A percentile compares a stretch with the other conserved stretches of the same genome.
These are phyloP conservation scores for Quercus alba DNA, from an alignment of 306 rosid species.

Conservation along the genomic window DNA sequence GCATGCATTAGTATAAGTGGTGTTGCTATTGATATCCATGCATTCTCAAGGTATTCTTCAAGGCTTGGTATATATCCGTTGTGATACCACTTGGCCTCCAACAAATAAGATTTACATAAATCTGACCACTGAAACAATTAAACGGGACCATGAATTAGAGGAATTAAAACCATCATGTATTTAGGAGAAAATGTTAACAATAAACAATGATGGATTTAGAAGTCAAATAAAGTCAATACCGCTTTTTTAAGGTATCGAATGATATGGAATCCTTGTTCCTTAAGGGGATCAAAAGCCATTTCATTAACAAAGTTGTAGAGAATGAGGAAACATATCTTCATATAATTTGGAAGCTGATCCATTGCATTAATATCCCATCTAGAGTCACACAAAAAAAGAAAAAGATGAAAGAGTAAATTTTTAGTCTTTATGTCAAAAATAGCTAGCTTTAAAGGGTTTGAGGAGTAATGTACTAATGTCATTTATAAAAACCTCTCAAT, in stretches of 20 bases:
- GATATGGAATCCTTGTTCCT: background rate
- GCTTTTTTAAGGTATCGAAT: constrained; percentile 1
- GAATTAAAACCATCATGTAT: background rate
- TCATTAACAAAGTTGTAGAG: constrained; percentile 4
- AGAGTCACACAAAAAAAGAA: background rate
- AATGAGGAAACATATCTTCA: constrained; percentile 16
- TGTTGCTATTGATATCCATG: constrained; percentile 6
- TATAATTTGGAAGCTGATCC: constrained; percentile 16
- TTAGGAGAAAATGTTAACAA: too few species aligned
- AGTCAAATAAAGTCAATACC: background rate
- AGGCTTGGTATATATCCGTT: background rate
- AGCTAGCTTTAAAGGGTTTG: too few species aligned
- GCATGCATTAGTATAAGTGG: constrained; percentile 2
- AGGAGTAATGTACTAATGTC: too few species aligned
- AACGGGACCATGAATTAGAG: background rate
- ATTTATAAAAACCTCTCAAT: too few species aligned
- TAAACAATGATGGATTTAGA: background rate
- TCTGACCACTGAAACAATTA: background rate
- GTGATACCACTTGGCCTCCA: constrained; percentile 16
- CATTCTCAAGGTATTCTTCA: constrained; percentile 15
- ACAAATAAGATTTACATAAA: background rate
- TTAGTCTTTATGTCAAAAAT: background rate
- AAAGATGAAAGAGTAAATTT: too few species aligned
- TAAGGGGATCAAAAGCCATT: constrained; percentile 2
- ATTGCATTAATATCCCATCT: constrained; percentile 23